These are phyloP conservation scores for Trichopus zeylanicus DNA, from an alignment of 116 monocot genomes.

Conservation along the genomic window DNA sequence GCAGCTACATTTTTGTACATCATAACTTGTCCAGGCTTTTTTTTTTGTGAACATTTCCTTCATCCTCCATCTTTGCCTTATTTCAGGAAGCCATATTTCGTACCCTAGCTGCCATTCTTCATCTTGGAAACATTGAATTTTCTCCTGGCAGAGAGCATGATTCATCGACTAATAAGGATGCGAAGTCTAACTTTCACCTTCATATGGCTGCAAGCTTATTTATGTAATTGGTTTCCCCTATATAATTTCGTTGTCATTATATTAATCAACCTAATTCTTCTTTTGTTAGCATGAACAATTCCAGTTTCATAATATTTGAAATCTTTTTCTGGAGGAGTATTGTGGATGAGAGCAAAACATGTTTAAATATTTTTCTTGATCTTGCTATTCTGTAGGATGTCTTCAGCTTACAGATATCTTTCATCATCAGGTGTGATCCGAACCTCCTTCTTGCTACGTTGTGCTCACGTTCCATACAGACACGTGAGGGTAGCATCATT, in stretches of 20 bases:
- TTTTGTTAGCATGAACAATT: background rate
- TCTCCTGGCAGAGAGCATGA: conserved; percentile 85
- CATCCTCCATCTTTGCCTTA: background rate
- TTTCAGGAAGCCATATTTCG: conserved; percentile 91
- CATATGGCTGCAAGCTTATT: conserved; percentile 68
- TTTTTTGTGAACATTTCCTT: background rate
- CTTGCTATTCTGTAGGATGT: background rate
- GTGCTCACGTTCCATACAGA: conserved; percentile 75
- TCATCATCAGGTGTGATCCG: conserved; percentile 53
- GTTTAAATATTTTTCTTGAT: background rate
- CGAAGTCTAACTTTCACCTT: conserved; percentile 69
- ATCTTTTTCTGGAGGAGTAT: background rate
- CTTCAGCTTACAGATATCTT: background rate
- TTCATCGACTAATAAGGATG: conserved; percentile 72
- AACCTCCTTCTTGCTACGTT: conserved; percentile 56
- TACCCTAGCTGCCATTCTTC: conserved; percentile 84
- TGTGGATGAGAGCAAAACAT: too few species aligned
- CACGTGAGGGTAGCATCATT: conserved; percentile 73
- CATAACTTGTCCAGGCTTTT: background rate
- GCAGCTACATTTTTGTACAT: background rate
- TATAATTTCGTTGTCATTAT: background rate
- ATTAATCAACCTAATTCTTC: background rate
- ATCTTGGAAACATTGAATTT: conserved; percentile 96
- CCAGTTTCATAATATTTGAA: too few species aligned
- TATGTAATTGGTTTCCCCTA: conserved; percentile 43